Percentiles rank a stretch among this genome's conserved stretches.
Evolutionary conservation across 495 filamentous ascomycete genomes (phyloP).

Genomic region (Chaetomium tenue): DNA sequence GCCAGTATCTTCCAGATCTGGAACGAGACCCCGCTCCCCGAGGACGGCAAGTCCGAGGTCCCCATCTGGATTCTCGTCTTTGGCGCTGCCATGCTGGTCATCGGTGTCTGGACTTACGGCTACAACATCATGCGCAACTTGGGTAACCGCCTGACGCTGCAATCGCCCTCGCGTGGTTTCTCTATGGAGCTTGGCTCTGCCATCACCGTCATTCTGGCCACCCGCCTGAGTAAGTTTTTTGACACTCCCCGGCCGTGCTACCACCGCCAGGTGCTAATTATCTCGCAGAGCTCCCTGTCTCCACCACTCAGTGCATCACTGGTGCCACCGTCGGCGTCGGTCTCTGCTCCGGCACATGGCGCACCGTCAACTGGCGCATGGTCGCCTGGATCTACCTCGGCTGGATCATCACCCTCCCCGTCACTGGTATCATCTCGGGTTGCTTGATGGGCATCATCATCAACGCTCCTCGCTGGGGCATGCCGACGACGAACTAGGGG

Average conservation of each 20-base stretch:
- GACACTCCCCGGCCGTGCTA: neutral
- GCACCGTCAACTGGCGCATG: conserved; percentile 61
- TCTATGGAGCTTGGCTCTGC: conserved; percentile 68
- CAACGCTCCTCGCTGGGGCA: conserved; percentile 51
- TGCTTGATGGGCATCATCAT: conserved; percentile 57
- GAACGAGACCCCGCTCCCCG: conserved; percentile 47
- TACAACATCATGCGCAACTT: conserved; percentile 69
- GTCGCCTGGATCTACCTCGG: conserved; percentile 56
- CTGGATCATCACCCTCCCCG: conserved; percentile 60
- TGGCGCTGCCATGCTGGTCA: conserved; percentile 54
- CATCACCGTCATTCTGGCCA: conserved; percentile 66
- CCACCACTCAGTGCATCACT: conserved; percentile 61
- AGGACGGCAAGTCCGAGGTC: conserved; percentile 53
- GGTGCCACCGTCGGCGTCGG: conserved; percentile 63
- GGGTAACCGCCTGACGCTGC: conserved; percentile 67
- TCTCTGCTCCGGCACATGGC: conserved; percentile 57
- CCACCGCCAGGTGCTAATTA: neutral
- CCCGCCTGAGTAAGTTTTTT: conserved; percentile 48
- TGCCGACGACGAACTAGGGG: neutral
- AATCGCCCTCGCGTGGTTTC: conserved; percentile 66
- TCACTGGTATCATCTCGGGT: conserved; percentile 56
- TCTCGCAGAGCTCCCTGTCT: conserved; percentile 49
- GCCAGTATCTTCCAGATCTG: conserved; percentile 68
- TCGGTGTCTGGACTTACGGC: conserved; percentile 69
- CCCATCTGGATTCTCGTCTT: conserved; percentile 67